A percentile compares a stretch with the other conserved stretches of the same genome.
phyloP scores from a whole-genome alignment of 768 basidiomycete species.

The Psilocybe cubensis region DNA sequence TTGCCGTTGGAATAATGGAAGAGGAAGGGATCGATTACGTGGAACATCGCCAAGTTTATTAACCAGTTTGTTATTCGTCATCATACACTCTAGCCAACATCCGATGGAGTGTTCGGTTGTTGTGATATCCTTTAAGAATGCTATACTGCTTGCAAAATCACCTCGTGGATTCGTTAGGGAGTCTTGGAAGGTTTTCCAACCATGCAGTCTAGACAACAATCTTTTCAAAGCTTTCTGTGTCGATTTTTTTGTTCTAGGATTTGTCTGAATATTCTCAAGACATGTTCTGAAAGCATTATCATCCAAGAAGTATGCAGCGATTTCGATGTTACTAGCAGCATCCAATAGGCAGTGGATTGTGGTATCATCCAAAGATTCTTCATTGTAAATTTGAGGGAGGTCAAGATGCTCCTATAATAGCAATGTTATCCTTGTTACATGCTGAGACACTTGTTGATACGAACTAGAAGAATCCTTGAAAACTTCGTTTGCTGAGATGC shows the following conservation, averaged over 20 bases:
- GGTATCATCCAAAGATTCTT: slow-evolving; percentile 52
- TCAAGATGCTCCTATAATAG: slow-evolving; percentile 58
- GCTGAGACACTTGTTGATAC: slow-evolving; percentile 16
- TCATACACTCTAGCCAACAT: slow-evolving; percentile 74
- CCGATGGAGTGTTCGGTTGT: slow-evolving; percentile 70
- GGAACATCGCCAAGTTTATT: slow-evolving; percentile 47
- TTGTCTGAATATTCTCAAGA: slow-evolving; percentile 40
- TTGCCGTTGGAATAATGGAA: slow-evolving; percentile 39
- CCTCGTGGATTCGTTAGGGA: slow-evolving; percentile 57
- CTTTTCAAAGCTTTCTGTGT: slow-evolving; percentile 49
- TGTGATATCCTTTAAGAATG: slow-evolving; percentile 62
- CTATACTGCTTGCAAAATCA: slow-evolving; percentile 51
- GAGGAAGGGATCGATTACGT: slow-evolving; percentile 37
- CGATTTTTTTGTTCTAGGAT: slow-evolving; percentile 39
- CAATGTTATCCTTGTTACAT: not conserved
- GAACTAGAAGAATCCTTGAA: slow-evolving; percentile 47
- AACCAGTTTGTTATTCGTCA: slow-evolving; percentile 56
- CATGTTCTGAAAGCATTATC: slow-evolving; percentile 44
- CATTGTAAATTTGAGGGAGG: slow-evolving; percentile 55
- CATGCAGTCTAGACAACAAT: slow-evolving; percentile 51
- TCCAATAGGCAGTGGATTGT: slow-evolving; percentile 62
- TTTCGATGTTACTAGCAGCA: slow-evolving; percentile 66
- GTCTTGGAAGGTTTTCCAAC: slow-evolving; percentile 67
- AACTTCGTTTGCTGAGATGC: slow-evolving; percentile 71
- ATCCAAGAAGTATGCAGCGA: slow-evolving; percentile 55